Evolutionary conservation across 2,329 filamentous ascomycete species (phyloP), one percentile per base, ranked within the genome.

Genomic region (Cadophora sp.): DNA sequence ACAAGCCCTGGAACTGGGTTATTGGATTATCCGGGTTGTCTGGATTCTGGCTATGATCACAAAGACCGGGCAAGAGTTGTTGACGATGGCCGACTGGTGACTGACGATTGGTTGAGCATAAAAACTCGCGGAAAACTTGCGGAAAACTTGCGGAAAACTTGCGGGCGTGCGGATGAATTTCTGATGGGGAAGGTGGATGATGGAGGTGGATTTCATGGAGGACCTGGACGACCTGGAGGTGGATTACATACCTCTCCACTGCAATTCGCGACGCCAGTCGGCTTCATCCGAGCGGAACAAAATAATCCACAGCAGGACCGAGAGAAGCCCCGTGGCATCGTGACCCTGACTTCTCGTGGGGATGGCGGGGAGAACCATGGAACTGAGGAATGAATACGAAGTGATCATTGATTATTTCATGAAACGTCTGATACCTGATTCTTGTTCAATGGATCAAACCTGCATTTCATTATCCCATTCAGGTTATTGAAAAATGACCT

Each of bases 321-420:
- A 53, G 50, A 53, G 26, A 53, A 53, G n/a, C 50, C 9, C 50
- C 50, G 50, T 29, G 50, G 24, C 48, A 51, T 51, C 48, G n/a
- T 51, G 48, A 51, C 48, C 48, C 22, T 51, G 22, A 43, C 19
- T 43, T 19, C 40, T 19, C 40, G 12, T 19, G 40, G 12, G 40
- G 40, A 43, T 43, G 16, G 40, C 16, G 40, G 40, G 40, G 40
- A 43, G 40, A 43, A 43, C 12, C 40, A 16, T 43, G 40, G 40
- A 43, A 16, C 12, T 16, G 40, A 43, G 14, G 14, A 9, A 11
- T 37, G 14, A 12, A 12, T 43, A 43, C 12, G 40, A 43, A 43
- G 40, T 43, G 40, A 43, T 43, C 11, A 43, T 16, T 43, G 12
- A 43, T 43, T 14, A 43, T 4, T 43, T 11, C 5, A 43, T 14